These are phyloP conservation scores for Casuarina glauca DNA, from an alignment of 306 rosid genomes.

Conservation along the genomic window DNA sequence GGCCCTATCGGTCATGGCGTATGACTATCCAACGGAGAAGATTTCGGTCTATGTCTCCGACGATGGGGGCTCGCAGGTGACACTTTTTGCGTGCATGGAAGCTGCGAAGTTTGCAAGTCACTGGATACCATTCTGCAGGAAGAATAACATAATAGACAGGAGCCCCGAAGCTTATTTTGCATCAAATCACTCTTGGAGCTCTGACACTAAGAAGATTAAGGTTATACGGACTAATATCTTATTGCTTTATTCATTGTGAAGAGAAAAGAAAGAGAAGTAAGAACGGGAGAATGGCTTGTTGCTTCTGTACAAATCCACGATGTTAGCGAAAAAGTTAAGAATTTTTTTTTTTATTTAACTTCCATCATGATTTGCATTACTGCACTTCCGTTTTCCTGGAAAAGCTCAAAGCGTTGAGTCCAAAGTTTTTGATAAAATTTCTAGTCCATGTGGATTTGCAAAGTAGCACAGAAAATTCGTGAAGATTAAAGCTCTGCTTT, in stretches of 20 bases:
- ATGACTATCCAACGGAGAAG: constrained; percentile 40
- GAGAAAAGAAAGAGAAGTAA: too few species aligned
- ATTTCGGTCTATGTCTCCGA: constrained; percentile 44
- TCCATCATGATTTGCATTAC: too few species aligned
- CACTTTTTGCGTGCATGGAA: constrained; percentile 44
- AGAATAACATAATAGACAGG: constrained; percentile 27
- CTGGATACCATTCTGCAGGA: constrained; percentile 43
- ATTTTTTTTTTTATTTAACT: too few species aligned
- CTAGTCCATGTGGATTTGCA: too few species aligned
- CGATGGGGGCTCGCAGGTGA: constrained; percentile 49
- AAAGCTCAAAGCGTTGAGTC: too few species aligned
- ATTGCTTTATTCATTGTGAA: not conserved
- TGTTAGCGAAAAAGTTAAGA: too few species aligned
- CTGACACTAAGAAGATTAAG: constrained; percentile 33
- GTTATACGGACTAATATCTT: constrained; percentile 2
- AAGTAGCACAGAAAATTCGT: too few species aligned
- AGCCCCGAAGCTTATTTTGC: constrained; percentile 35
- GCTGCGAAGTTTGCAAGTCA: constrained; percentile 43
- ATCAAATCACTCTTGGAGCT: not conserved
- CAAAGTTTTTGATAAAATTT: too few species aligned
- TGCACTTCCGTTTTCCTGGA: too few species aligned
- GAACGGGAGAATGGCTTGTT: too few species aligned
- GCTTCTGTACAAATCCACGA: too few species aligned
- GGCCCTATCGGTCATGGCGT: constrained; percentile 40
- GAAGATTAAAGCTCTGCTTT: too few species aligned